Conservation (phyloP, 176 grass and related monocot species). For the Stipa capillata region DNA sequence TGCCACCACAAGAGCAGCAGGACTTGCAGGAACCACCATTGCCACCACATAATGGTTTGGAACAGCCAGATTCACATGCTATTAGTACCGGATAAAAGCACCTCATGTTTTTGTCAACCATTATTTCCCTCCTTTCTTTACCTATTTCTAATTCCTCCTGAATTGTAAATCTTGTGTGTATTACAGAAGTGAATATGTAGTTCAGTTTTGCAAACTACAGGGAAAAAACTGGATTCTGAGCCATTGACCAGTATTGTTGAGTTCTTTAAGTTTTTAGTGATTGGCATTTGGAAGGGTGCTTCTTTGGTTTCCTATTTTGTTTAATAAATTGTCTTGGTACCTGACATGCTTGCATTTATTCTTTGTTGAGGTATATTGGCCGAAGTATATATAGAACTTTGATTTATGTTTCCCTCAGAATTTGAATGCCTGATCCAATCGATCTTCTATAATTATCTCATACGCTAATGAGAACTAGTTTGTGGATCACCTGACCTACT, state of each 20-base stretch:
- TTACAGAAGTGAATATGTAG: slow-evolving; percentile 1
- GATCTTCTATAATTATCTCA: too few species aligned
- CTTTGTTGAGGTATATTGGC: too few species aligned
- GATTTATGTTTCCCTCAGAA: too few species aligned
- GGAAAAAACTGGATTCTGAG: neutral
- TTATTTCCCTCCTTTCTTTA: neutral
- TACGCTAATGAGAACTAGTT: too few species aligned
- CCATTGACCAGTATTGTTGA: neutral
- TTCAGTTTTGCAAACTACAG: slow-evolving; percentile 17
- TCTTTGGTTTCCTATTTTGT: neutral
- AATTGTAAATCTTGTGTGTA: slow-evolving; percentile 29
- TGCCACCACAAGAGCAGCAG: neutral
- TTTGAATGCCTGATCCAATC: too few species aligned
- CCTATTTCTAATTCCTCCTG: slow-evolving; percentile 14
- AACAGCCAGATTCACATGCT: neutral
- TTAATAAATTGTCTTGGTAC: too few species aligned
- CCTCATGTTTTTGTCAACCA: neutral
- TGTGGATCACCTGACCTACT: too few species aligned
- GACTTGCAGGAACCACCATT: neutral
- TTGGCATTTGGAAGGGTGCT: too few species aligned
- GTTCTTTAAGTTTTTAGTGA: neutral
- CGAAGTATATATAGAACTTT: too few species aligned
- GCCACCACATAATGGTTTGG: neutral
- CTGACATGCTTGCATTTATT: too few species aligned
- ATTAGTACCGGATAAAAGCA: neutral